A percentile compares a stretch with the other conserved stretches of the same genome.
These are phyloP conservation scores for Cryphonectria japonica DNA, from an alignment of 2,329 filamentous ascomycete genomes.

Conservation along the genomic window DNA sequence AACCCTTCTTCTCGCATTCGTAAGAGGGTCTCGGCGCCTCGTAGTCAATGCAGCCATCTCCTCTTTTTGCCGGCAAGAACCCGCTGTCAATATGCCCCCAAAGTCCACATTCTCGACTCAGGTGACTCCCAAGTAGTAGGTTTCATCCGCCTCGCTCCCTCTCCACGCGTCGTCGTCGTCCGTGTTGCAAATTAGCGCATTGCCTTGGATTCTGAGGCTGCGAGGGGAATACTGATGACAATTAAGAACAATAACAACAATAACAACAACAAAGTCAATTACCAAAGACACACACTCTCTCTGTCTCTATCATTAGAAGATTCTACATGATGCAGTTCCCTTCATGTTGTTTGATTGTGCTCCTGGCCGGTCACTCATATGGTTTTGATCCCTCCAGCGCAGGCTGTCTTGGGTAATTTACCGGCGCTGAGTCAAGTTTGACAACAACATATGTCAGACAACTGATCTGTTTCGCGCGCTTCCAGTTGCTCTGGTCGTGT, in stretches of 20 bases:
- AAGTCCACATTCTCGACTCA: not conserved
- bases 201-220: not conserved
- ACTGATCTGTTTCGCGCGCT: too few species aligned
- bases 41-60: not conserved
- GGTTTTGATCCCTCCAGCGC: too few species aligned
- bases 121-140: not conserved
- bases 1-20: not conserved
- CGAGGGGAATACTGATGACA: too few species aligned
- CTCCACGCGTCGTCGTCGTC: not conserved
- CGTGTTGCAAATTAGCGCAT: not conserved
- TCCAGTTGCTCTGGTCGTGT: too few species aligned
- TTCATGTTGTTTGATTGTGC: too few species aligned
- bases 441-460: too few species aligned
- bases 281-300: too few species aligned
- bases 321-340: too few species aligned
- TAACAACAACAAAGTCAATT: not conserved
- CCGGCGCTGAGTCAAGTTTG: too few species aligned
- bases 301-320: too few species aligned
- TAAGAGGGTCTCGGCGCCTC: not conserved
- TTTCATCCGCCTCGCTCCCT: not conserved
- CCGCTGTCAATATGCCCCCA: not conserved
- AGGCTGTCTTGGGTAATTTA: too few species aligned
- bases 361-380: too few species aligned
- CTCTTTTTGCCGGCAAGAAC: not conserved
- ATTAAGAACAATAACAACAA: not conserved